A percentile compares a stretch with the other conserved stretches of the same genome.
phyloP scores from a whole-genome alignment of 2,329 filamentous ascomycete species.

The Cercospora sp. region DNA sequence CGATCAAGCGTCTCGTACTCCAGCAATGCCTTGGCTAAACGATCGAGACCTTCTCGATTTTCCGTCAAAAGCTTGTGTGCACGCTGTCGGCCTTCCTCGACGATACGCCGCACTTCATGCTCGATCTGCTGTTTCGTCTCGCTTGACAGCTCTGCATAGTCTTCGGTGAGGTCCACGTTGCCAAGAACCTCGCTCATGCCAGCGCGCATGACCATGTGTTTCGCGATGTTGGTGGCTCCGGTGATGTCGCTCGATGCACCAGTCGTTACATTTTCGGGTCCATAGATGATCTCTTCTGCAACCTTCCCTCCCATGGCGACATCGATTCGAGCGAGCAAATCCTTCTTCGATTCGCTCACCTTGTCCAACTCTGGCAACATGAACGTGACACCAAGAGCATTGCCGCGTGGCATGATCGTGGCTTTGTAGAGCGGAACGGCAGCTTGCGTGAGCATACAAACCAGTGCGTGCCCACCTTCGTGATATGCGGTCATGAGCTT shows the following conservation, averaged over 20 bases:
- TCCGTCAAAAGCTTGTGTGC: slow-evolving; percentile 69
- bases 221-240: slow-evolving; percentile 77
- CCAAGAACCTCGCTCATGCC: slow-evolving; percentile 89
- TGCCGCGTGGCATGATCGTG: slow-evolving; percentile 89
- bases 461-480: slow-evolving; percentile 91
- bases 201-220: slow-evolving; percentile 81
- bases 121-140: slow-evolving; percentile 88
- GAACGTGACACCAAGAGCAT: slow-evolving; percentile 81
- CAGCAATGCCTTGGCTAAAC: slow-evolving; percentile 82
- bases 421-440: slow-evolving; percentile 89
- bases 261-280: slow-evolving; percentile 85
- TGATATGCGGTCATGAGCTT: slow-evolving; percentile 95
- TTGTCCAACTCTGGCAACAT: slow-evolving; percentile 90
- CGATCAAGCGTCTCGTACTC: slow-evolving; percentile 92
- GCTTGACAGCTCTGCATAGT: slow-evolving; percentile 78
- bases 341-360: slow-evolving; percentile 80
- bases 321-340: slow-evolving; percentile 79
- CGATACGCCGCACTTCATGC: slow-evolving; percentile 77
- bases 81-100: slow-evolving; percentile 78
- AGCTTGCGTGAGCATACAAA: slow-evolving; percentile 77
- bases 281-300: slow-evolving; percentile 88
- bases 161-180: slow-evolving; percentile 81
- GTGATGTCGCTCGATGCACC: slow-evolving; percentile 83
- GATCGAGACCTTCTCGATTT: slow-evolving; percentile 80
- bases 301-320: slow-evolving; percentile 83